Evolutionary conservation across 805 yeast species (phyloP), one percentile per base, ranked within the genome.

Genomic region (Ogataea paraovalis): DNA sequence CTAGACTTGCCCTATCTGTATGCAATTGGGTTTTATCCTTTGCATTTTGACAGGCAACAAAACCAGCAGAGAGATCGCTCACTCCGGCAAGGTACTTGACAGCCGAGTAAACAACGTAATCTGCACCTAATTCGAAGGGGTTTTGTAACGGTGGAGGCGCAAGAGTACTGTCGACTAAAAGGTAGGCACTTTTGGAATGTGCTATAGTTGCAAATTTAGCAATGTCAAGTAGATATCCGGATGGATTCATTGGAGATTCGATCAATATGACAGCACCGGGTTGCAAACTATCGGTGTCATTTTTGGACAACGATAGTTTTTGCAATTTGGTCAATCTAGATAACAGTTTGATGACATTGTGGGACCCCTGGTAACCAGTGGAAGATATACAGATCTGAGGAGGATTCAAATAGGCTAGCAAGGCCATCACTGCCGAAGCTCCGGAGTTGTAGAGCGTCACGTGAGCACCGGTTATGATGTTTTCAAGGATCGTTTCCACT

Each of bases 31-130:
- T 25, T 48, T 69, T 70, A 12, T 67, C 67, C 2, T 61, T 57
- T 20, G 55, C 50, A 25, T 65, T 64, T 52, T 69, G 71, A 5
- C 75, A 69, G 23, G 77, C 71, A 20, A 78, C 66, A 39, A 78
- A 62, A 1, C 83, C 82, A 7, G 83, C 81, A 45, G 77, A 66
- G 39, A 77, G 63, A 57, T 78, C 83, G 33, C 76, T 68, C 43
- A 77, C 82, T 13, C 83, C 82, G 0, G 81, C 80, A 47, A 78
- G 69, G 59, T 73, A 78, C 53, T 78, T 78, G 10, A 80, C 78
- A 3, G 82, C 83, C 6, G 80, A 74, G 55, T 78, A 80, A 59
- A 78, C 70, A 4, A 77, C 72, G 45, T 73, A 64, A 56, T 78
- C 81, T 3, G 80, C 82, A 4, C 80, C 80, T 53, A 67, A 70